phyloP scores from a whole-genome alignment of 805 yeast genomes.

The Saccharomycopsis amapae region DNA sequence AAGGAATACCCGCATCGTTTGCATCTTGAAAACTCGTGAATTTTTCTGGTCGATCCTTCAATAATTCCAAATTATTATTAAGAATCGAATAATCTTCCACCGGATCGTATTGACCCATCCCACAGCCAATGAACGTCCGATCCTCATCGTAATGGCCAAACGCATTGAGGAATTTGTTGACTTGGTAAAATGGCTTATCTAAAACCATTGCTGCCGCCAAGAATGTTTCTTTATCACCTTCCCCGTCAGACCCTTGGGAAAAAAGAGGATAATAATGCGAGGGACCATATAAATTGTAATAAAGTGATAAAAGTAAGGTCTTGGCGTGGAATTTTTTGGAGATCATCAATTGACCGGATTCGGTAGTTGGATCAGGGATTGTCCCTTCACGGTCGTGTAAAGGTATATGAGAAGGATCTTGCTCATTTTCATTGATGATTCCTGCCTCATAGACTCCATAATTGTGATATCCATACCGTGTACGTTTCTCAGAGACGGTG shows the following conservation, averaged over 20 bases:
- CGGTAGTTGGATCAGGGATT: constrained; percentile 55
- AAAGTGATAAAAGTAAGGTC: constrained; percentile 47
- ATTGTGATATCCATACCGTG: constrained; percentile 34
- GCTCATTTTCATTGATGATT: constrained; percentile 19
- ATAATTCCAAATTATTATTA: constrained; percentile 24
- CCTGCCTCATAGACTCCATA: constrained; percentile 31
- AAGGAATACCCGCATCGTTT: constrained; percentile 17
- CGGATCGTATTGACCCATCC: constrained; percentile 53
- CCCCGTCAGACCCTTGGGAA: constrained; percentile 49
- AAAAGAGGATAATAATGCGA: constrained; percentile 50
- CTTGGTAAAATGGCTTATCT: constrained; percentile 51
- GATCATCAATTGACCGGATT: constrained; percentile 57
- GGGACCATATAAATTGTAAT: constrained; percentile 57
- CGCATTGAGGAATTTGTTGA: constrained; percentile 48
- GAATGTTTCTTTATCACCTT: constrained; percentile 56
- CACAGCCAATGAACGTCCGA: constrained; percentile 33
- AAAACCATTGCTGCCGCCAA: constrained; percentile 54
- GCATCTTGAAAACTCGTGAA: constrained; percentile 14
- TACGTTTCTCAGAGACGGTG: constrained; percentile 30
- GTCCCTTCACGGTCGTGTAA: constrained; percentile 55
- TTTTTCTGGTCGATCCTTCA: neutral
- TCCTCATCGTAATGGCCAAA: constrained; percentile 40
- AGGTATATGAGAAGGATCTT: constrained; percentile 30
- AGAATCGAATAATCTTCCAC: constrained; percentile 39
- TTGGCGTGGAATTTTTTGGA: constrained; percentile 49